Evolutionary conservation across 257 asterid genomes (phyloP), one percentile per base, ranked within the genome.

Genomic region (Plantago major): DNA sequence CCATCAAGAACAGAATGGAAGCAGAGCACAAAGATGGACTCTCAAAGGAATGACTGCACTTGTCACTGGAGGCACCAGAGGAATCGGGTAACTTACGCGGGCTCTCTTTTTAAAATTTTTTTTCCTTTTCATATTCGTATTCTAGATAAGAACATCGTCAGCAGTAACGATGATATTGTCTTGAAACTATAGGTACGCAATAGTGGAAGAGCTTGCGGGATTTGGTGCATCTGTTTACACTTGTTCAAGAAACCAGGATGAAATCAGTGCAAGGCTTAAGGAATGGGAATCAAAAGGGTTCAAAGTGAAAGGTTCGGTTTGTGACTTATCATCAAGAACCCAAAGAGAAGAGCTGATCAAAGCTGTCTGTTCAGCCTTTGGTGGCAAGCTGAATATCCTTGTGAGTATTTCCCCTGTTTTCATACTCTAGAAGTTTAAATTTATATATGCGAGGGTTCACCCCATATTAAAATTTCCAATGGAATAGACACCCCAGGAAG

Each of bases 221-320:
- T 79, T 87, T 49, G 95, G 95, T 4, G 95, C 95, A 0, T 67
- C 54, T 9, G 67, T 84, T 3, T 80, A 86, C 19, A 86, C 87
- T 3, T 87, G 93, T 73, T 82, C 93, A 6, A 75, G 87, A 66
- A 82, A 77, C 59, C 67, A 71, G 58, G 33, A 11, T 0, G 86
- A 80, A 22, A 76, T 82, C 0, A 64, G 40, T 14, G 77, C 73
- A 58, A 67, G 75, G 73, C 62, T 80, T 19, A 62, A 79, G 47
- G 89, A 84, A 44, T 87, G 94, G 94, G 75, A 76, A 44, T 74
- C 17, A 1, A 87, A 77, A 73, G 95, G 95, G 43, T 74, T 71
- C 48, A 63, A 82, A 62, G 96, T 87, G 2, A 70, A 63, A 51
- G 87, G 87, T 10, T 74, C 74, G 0, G 73, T 15, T 0, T 87